Evolutionary conservation across 176 grass and related monocot genomes (phyloP), one percentile per base, ranked within the genome.

Genomic region (Carex littledalei): DNA sequence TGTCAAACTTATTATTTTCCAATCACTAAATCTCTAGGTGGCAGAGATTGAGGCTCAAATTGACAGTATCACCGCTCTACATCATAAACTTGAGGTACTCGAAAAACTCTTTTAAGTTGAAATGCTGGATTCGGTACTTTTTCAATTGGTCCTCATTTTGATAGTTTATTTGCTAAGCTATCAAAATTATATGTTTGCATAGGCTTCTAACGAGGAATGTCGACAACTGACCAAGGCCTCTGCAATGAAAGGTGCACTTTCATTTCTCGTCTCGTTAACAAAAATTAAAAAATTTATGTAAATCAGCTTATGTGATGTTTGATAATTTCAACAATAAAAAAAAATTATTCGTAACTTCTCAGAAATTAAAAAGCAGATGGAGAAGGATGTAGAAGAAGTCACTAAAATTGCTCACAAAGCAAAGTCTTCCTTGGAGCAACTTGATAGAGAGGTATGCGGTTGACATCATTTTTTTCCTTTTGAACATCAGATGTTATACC

Each of bases 311-410:
- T 58, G 7, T 73, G 56, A 55, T 77, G 45, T 68, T 57, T 50
- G 37, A 37, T 65, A 16, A 49, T 6, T 32, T 80, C 12, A 17
- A 73, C 58, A 34, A 26, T 26, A 45, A 21, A 8, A 45, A 50
- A 79, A 15, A 53, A 43, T 15, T 12, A 6, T 52, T 54, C 20
- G 26, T 26, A 21, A 29, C 43, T 41, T 43, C 81, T 85, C 49
- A 91, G 89, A 63, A 68, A 91, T 91, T 70, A 87, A 88, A 77
- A 63, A 81, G 50, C 53, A 74, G 64, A 91, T 91, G 89, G 89
- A 91, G 77, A 91, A 88, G 57, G 86, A 91, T 85, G 82, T 91
- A 2, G 89, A 91, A 9, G 57, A 87, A 61, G 89, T 88, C 21
- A 82, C 86, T 2, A 88, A 82, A 76, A 81, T 88, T 32, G 83